These are phyloP conservation scores for Lodderomyces oxycetoniae DNA, from an alignment of 1,139 yeast genomes.

Conservation along the genomic window DNA sequence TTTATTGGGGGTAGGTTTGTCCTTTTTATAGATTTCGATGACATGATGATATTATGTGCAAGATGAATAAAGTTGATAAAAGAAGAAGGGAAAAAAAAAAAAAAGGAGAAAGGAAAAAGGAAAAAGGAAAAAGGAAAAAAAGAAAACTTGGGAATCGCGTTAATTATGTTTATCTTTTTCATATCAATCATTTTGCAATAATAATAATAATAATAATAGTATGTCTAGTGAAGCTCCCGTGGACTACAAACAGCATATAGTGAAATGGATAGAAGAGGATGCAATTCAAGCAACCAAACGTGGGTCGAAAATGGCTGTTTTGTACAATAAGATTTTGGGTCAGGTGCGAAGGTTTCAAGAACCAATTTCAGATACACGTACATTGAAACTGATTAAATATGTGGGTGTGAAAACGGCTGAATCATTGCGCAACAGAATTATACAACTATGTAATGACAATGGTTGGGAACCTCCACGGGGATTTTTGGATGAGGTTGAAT, in stretches of 20 bases:
- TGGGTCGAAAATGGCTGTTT: constrained; percentile 40
- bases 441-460: constrained; percentile 43
- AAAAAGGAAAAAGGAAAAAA: no score
- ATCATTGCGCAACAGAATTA: constrained; percentile 37
- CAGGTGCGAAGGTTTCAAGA: constrained; percentile 39
- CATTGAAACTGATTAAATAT: constrained; percentile 47
- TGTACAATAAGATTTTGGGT: constrained; percentile 47
- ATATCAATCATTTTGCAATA: not conserved
- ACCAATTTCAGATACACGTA: constrained; percentile 45
- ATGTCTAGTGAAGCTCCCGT: constrained; percentile 3
- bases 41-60: no score
- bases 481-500: constrained; percentile 17
- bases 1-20: constrained; percentile 84
- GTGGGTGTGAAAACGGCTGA: constrained; percentile 62
- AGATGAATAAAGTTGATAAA: no score
- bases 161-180: not conserved
- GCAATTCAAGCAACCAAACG: constrained; percentile 37
- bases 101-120: no score
- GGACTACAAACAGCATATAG: constrained; percentile 11
- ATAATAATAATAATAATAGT: no score
- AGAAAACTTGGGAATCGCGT: no score
- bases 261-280: constrained; percentile 49
- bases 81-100: no score
- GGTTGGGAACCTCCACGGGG: constrained; percentile 37
- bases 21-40: constrained; percentile 22